Evolutionary conservation across 352 stramenopile species (phyloP).

Genomic region (Globisporangium apiculatum): DNA sequence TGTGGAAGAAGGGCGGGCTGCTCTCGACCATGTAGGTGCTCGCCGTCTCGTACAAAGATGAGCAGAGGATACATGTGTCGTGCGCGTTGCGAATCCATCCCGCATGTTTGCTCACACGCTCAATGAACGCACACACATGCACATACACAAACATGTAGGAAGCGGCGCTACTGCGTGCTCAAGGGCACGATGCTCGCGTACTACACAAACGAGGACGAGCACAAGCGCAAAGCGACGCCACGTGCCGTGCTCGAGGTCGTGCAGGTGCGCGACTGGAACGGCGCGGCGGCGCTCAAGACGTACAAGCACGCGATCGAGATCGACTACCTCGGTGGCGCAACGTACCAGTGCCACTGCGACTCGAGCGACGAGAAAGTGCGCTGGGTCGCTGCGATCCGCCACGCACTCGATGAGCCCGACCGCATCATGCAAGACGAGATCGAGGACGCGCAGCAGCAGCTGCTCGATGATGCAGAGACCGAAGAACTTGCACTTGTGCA

Average conservation of each 20-base stretch:
- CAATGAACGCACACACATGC: not conserved
- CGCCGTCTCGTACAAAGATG: not conserved
- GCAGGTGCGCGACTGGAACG: slow-evolving; percentile 31
- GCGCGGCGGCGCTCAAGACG: slow-evolving; percentile 13
- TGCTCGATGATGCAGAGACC: slow-evolving; percentile 28
- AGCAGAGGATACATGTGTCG: too few species aligned
- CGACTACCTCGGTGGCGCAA: slow-evolving; percentile 30
- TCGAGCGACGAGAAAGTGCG: slow-evolving; percentile 41
- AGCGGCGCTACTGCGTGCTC: slow-evolving; percentile 63
- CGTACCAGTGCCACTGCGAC: slow-evolving; percentile 52
- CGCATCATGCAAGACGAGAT: slow-evolving; percentile 74
- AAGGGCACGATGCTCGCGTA: slow-evolving; percentile 74
- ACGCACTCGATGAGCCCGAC: slow-evolving; percentile 63
- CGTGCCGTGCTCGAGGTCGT: slow-evolving; percentile 60
- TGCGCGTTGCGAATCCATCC: too few species aligned
- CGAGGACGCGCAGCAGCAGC: slow-evolving; percentile 49
- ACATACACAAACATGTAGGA: slow-evolving; percentile 21
- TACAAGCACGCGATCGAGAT: slow-evolving; percentile 18
- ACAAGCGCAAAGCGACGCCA: slow-evolving; percentile 27
- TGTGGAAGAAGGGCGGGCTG: slow-evolving; percentile 39
- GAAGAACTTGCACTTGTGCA: slow-evolving; percentile 35
- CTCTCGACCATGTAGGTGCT: slow-evolving; percentile 36
- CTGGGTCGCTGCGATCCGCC: slow-evolving; percentile 52
- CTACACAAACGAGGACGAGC: slow-evolving; percentile 50
- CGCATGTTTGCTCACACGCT: too few species aligned